Evolutionary conservation across 2,329 filamentous ascomycete genomes (phyloP).

Genomic region (Pseudofabraea citricarpa): DNA sequence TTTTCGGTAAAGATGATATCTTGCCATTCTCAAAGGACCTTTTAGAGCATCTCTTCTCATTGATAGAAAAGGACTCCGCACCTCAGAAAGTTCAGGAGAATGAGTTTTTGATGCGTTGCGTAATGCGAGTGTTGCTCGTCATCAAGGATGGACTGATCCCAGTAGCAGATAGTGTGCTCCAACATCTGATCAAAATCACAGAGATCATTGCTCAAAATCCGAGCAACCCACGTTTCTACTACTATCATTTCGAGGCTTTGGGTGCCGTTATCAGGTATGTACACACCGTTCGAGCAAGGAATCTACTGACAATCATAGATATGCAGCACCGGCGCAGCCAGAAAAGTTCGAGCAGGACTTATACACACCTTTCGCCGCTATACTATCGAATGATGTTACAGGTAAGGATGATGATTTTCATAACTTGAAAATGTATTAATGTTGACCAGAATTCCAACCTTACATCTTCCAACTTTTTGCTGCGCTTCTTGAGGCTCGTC

Average conservation of each 20-base stretch:
- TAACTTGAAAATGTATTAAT: too few relatives aligned
- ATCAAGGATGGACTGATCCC: slow-evolving; percentile 76
- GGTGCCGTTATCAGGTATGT: slow-evolving; percentile 74
- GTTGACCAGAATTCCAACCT: slow-evolving; percentile 91
- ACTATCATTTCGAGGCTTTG: slow-evolving; percentile 94
- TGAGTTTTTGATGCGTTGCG: slow-evolving; percentile 96
- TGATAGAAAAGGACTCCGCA: slow-evolving; percentile 79
- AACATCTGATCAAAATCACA: slow-evolving; percentile 83
- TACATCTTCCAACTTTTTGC: slow-evolving; percentile 96
- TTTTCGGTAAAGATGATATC: slow-evolving; percentile 78
- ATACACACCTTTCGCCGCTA: slow-evolving; percentile 76
- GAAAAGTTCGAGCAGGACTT: slow-evolving; percentile 74
- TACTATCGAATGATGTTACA: slow-evolving; percentile 77
- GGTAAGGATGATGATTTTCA: slow-evolving; percentile 45
- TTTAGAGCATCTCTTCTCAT: slow-evolving; percentile 80
- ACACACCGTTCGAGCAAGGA: slow-evolving; percentile 6
- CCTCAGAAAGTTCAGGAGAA: slow-evolving; percentile 97
- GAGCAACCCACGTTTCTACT: slow-evolving; percentile 96
- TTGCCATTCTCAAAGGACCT: slow-evolving; percentile 80
- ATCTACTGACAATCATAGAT: slow-evolving; percentile 33
- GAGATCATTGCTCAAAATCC: slow-evolving; percentile 91
- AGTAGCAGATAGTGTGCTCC: slow-evolving; percentile 72
- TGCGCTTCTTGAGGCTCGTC: slow-evolving; percentile 82
- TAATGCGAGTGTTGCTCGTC: slow-evolving; percentile 95
- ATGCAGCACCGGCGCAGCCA: slow-evolving; percentile 63